Percentiles rank a stretch among this genome's conserved stretches.
Conservation (phyloP, 192 early-diverging fungal species). For the Podochytrium sp. region DNA sequence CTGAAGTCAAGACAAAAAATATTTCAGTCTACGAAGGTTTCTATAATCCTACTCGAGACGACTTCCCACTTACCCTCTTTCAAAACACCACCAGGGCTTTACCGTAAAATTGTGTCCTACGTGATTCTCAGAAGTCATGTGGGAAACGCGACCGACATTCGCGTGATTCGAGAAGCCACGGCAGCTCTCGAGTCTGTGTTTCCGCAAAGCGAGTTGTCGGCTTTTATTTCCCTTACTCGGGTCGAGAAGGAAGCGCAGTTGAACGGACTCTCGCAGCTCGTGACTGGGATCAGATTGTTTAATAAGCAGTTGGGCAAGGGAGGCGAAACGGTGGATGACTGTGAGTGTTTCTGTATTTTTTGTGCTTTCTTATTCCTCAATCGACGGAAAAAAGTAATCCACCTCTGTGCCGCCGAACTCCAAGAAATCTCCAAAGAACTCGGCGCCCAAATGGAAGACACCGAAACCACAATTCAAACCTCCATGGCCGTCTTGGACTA, state of each 20-base stretch:
- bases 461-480: slow-evolving; percentile 50
- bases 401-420: slow-evolving; percentile 48
- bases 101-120: slow-evolving; percentile 64
- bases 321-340: slow-evolving; percentile 57
- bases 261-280: slow-evolving; percentile 60
- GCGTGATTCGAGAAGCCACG: slow-evolving; percentile 62
- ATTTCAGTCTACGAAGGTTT: slow-evolving; percentile 56
- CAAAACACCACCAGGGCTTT: slow-evolving; percentile 38
- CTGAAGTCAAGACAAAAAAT: slow-evolving; percentile 50
- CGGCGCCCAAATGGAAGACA: slow-evolving; percentile 35
- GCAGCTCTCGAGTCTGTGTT: slow-evolving; percentile 69
- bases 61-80: background rate
- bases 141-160: slow-evolving; percentile 59
- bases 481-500: slow-evolving; percentile 52
- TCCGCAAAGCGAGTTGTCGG: slow-evolving; percentile 59
- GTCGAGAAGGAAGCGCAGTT: slow-evolving; percentile 64
- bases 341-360: slow-evolving; percentile 36
- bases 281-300: slow-evolving; percentile 63
- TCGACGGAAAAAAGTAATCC: slow-evolving; percentile 39
- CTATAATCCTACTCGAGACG: background rate
- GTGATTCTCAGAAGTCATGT: slow-evolving; percentile 56
- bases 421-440: slow-evolving; percentile 36
- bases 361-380: background rate
- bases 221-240: slow-evolving; percentile 55
- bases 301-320: slow-evolving; percentile 66